Evolutionary conservation across 805 yeast species (phyloP).

Genomic region (Ogataea ganodermae): DNA sequence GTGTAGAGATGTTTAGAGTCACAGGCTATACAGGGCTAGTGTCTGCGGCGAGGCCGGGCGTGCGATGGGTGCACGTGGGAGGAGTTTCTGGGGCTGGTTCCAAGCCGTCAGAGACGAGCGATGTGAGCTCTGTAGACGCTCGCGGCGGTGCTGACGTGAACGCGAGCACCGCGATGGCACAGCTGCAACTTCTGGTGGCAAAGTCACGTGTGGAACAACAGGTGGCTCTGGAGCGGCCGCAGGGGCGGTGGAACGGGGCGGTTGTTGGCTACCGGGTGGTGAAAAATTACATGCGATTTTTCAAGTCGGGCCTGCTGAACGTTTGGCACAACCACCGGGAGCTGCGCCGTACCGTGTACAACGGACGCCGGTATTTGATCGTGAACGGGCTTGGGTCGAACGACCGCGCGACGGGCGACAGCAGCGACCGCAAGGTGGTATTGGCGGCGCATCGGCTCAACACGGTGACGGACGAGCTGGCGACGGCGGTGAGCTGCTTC

Average conservation of each 20-base stretch:
- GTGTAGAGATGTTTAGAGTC: background rate
- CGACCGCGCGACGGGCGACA: conserved; percentile 29
- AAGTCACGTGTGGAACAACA: conserved; percentile 7
- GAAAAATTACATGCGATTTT: conserved; percentile 44
- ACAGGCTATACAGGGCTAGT: background rate
- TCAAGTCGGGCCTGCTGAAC: conserved; percentile 57
- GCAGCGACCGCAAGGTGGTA: conserved; percentile 24
- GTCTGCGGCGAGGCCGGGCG: background rate
- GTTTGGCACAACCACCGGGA: conserved; percentile 49
- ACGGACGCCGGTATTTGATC: conserved; percentile 30
- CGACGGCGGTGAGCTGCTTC: conserved; percentile 26
- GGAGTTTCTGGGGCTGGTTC: background rate
- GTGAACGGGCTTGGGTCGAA: conserved; percentile 30
- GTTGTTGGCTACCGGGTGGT: conserved; percentile 22
- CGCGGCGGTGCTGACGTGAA: conserved; percentile 12
- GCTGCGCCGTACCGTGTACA: conserved; percentile 30
- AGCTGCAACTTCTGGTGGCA: conserved; percentile 23
- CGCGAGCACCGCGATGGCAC: conserved; percentile 22
- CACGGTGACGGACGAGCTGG: conserved; percentile 27
- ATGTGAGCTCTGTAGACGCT: too few relatives aligned
- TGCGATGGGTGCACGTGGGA: background rate
- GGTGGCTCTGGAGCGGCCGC: conserved; percentile 11
- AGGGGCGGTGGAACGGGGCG: conserved; percentile 5
- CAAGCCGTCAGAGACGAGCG: background rate
- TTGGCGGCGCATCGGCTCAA: conserved; percentile 17